Evolutionary conservation across 371 early-diverging fungal species (phyloP), one percentile per base, ranked within the genome.

Genomic region (Parasitella parasitica): DNA sequence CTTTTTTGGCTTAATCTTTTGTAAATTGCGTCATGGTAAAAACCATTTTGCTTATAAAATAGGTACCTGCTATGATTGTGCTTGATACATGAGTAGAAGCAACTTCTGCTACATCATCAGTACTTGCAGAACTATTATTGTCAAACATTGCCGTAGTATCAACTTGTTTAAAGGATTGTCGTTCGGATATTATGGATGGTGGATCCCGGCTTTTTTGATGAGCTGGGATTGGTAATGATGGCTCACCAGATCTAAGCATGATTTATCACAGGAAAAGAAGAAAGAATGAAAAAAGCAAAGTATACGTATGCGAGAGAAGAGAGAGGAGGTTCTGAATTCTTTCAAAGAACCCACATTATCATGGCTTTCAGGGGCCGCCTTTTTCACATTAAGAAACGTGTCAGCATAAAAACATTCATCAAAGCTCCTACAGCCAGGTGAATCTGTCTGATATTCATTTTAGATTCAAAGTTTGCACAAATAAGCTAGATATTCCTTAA

Each of bases 11-110:
- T 41, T 20, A 43, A 43, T 20, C 18, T 43, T 43, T 43, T 22
- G 11, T 22, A 18, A 20, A 56, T 66, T 66, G 66, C 66, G 66
- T 66, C 66, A 66, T 59, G n/a, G n/a, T n/a, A n/a, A 60, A 24
- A 37, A 1, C 6, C 32, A 32, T 8, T 32, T 8, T 32, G 32
- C 6, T 12, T 46, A 36, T 28, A 35, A 12, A 12, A 12, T 22
- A 22, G 58, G 43, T 43, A 64, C 64, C 64, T 64, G 64, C 39
- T 46, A 64, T 57, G 52, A 63, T 64, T 35, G 64, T 64, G 20
- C 59, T 53, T 38, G 64, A 63, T n/a, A 57, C 50, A 11, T 57
- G 52, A 11, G 64, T 46, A 3, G 64, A 64, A 27, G 35, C 6
- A 20, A 11, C 26, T 52, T 56, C 54, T 20, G 52, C 5, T 15